Percentiles rank a stretch among this genome's conserved stretches.
Conservation (phyloP, 2,329 filamentous ascomycete species). For the Clonostachys sp. region DNA sequence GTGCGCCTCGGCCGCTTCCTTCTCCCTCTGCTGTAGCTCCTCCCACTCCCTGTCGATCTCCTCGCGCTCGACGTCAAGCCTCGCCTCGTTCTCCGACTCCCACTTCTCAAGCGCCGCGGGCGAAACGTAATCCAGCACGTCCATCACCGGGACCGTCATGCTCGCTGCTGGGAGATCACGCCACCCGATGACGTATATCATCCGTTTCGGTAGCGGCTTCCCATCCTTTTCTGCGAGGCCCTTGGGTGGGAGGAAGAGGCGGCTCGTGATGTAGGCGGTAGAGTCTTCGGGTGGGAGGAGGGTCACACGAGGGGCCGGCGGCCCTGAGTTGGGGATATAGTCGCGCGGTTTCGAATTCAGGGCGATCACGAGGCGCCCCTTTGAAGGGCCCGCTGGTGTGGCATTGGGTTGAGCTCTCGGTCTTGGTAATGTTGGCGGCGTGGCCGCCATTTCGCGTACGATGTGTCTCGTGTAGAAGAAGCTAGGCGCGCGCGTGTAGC, state of each 20-base stretch:
- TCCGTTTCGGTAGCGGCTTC: constrained; percentile 29
- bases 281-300: constrained; percentile 43
- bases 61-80: constrained; percentile 31
- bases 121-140: constrained; percentile 55
- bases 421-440: too few relatives aligned
- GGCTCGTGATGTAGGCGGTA: constrained; percentile 52
- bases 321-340: constrained; percentile 42
- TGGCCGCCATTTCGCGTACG: too few relatives aligned
- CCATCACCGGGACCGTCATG: constrained; percentile 37
- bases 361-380: neutral
- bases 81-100: constrained; percentile 40
- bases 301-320: constrained; percentile 39
- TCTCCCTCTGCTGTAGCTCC: constrained; percentile 1
- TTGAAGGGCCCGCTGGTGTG: neutral
- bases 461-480: too few relatives aligned
- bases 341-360: constrained; percentile 8
- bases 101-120: constrained; percentile 51
- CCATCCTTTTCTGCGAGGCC: constrained; percentile 23
- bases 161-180: constrained; percentile 44
- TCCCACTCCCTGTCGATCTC: constrained; percentile 16
- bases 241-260: constrained; percentile 35
- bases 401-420: too few relatives aligned
- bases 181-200: constrained; percentile 53
- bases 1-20: neutral
- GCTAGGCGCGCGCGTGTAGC: too few relatives aligned